Conservation (phyloP, 345 rosid genomes). For the Rhodamnia argentea region DNA sequence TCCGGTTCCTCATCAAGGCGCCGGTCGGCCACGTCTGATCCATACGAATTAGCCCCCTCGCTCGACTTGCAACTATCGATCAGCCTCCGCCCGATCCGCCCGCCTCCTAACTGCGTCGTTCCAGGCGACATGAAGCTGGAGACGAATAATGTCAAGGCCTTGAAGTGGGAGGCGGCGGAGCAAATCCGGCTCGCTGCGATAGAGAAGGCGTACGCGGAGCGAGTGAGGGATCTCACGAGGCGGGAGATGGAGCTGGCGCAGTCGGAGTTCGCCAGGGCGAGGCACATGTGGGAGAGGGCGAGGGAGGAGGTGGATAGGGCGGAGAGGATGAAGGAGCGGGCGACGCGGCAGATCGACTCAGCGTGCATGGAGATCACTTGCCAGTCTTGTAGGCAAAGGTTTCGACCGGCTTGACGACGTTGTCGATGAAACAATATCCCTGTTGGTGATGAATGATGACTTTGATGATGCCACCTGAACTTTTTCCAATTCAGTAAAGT, state of each 20-base stretch:
- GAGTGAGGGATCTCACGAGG: slow-evolving; percentile 81
- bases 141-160: slow-evolving; percentile 33
- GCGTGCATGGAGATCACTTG: slow-evolving; percentile 93
- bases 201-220: slow-evolving; percentile 90
- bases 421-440: not conserved
- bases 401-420: slow-evolving; percentile 30
- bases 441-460: not conserved
- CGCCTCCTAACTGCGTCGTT: slow-evolving; percentile 2
- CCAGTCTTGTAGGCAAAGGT: slow-evolving; percentile 91
- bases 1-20: slow-evolving; percentile 11
- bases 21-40: slow-evolving; percentile 10
- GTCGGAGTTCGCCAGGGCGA: slow-evolving; percentile 77
- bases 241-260: slow-evolving; percentile 95
- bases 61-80: slow-evolving; percentile 86
- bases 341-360: slow-evolving; percentile 57
- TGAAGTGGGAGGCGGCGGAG: slow-evolving; percentile 96
- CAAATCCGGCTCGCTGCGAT: slow-evolving; percentile 70
- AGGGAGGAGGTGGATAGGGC: slow-evolving; percentile 81
- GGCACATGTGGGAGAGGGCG: slow-evolving; percentile 83
- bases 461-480: not conserved
- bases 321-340: slow-evolving; percentile 68
- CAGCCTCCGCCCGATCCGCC: slow-evolving; percentile 50
- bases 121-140: slow-evolving; percentile 3
- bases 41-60: slow-evolving; percentile 27
- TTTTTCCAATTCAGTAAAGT: not conserved